Conservation (phyloP, 78 protist genomes). For the Diacronema lutheri region DNA sequence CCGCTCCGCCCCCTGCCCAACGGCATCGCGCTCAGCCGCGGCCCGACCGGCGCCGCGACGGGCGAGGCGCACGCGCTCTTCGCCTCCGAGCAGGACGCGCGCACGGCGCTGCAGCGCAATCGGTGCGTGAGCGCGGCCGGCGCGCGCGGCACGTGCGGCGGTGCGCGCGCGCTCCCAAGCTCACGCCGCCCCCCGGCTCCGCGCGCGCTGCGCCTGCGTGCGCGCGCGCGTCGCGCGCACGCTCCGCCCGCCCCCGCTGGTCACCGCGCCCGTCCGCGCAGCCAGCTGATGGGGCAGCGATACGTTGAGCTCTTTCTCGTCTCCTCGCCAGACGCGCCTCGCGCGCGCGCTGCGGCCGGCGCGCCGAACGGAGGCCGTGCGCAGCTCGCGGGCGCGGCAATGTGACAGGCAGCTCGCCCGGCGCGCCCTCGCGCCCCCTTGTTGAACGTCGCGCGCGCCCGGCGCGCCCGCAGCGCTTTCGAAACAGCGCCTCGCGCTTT, state of each 20-base stretch:
- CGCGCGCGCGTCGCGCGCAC: not conserved
- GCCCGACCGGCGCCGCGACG: not conserved
- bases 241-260: not conserved
- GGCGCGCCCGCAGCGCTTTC: too few relatives aligned
- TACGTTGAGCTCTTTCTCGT: constrained; percentile 14
- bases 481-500: too few relatives aligned
- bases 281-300: not conserved
- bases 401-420: too few relatives aligned
- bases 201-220: not conserved
- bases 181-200: not conserved
- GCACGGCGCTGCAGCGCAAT: not conserved
- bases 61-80: constrained; percentile 21
- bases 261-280: too few relatives aligned
- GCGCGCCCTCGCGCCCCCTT: too few relatives aligned
- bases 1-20: not conserved
- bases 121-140: not conserved
- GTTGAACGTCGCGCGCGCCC: too few relatives aligned
- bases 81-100: not conserved
- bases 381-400: too few relatives aligned
- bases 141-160: not conserved
- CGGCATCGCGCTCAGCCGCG: not conserved
- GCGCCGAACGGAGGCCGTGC: too few relatives aligned
- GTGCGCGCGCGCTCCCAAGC: not conserved
- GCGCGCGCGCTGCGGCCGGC: too few relatives aligned
- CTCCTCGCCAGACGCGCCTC: too few relatives aligned